Conservation (phyloP, 805 yeast species). For the Metschnikowia arizonensis region DNA sequence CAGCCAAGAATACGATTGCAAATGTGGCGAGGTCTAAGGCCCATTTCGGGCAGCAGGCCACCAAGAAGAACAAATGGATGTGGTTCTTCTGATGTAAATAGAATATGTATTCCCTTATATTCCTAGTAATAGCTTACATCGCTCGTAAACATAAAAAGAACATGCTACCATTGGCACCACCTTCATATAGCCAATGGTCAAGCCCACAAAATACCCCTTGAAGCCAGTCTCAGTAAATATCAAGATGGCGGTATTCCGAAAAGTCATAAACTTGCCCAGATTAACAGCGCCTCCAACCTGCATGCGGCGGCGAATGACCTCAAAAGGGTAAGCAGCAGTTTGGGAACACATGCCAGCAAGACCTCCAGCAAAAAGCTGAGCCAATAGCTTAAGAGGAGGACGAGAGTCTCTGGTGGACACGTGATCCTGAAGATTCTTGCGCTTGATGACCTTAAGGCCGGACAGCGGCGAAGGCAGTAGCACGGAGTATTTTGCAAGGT, state of each 20-base stretch:
- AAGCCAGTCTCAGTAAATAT: constrained; percentile 74
- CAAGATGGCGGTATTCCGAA: constrained; percentile 50
- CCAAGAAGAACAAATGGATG: constrained; percentile 52
- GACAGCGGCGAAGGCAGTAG: constrained; percentile 23
- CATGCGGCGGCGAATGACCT: constrained; percentile 89
- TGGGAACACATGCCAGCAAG: constrained; percentile 93
- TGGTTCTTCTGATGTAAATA: constrained; percentile 46
- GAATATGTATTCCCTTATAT: constrained; percentile 34
- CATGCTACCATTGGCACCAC: constrained; percentile 98
- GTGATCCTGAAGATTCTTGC: constrained; percentile 15
- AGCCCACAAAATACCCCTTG: constrained; percentile 88
- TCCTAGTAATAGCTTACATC: constrained; percentile 67
- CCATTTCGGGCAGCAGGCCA: constrained; percentile 52
- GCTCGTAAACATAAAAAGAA: constrained; percentile 89
- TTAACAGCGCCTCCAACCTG: constrained; percentile 85
- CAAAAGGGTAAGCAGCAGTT: constrained; percentile 95
- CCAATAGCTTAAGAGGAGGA: constrained; percentile 79
- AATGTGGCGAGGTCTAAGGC: constrained; percentile 42
- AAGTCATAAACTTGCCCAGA: constrained; percentile 53
- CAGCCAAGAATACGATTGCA: constrained; percentile 14
- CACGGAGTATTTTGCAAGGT: constrained; percentile 48
- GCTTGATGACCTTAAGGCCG: constrained; percentile 19
- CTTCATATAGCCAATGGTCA: constrained; percentile 91
- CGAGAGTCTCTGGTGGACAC: constrained; percentile 40
- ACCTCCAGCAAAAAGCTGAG: constrained; percentile 92